A percentile compares a stretch with the other conserved stretches of the same genome.
Evolutionary conservation across 768 basidiomycete species (phyloP).

Genomic region (Cystofilobasidium bisporidii): DNA sequence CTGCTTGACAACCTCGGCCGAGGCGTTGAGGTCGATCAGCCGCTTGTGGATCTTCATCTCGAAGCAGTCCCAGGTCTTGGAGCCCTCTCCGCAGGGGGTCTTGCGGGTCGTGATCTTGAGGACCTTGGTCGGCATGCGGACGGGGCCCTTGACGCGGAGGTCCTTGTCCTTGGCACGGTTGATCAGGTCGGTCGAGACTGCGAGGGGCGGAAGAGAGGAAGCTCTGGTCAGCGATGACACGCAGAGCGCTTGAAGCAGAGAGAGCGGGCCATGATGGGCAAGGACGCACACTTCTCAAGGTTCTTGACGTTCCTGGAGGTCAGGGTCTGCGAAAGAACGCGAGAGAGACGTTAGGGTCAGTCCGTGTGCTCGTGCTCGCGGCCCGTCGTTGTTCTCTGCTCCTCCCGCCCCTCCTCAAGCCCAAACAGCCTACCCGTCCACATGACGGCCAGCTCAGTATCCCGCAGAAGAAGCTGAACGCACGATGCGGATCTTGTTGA

Average conservation of each 20-base stretch:
- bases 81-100: slow-evolving; percentile 99
- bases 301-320: slow-evolving; percentile 96
- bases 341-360: background rate
- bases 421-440: too few relatives aligned
- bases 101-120: slow-evolving; percentile 99
- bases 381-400: background rate
- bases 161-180: slow-evolving; percentile 99
- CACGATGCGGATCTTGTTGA: slow-evolving; percentile 93
- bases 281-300: slow-evolving; percentile 83
- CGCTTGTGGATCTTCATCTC: slow-evolving; percentile 99
- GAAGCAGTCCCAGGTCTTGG: slow-evolving; percentile 99
- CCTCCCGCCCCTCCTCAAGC: background rate
- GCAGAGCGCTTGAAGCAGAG: background rate
- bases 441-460: too few relatives aligned
- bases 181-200: slow-evolving; percentile 92
- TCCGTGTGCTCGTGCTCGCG: background rate
- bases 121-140: slow-evolving; percentile 97
- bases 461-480: background rate
- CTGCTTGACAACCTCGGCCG: slow-evolving; percentile 98
- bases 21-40: slow-evolving; percentile 96
- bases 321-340: slow-evolving; percentile 49
- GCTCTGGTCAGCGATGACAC: too few relatives aligned
- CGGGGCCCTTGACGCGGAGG: slow-evolving; percentile 96
- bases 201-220: background rate
- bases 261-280: background rate